phyloP scores from a whole-genome alignment of 805 yeast genomes.

The Metschnikowia dekortorum region DNA sequence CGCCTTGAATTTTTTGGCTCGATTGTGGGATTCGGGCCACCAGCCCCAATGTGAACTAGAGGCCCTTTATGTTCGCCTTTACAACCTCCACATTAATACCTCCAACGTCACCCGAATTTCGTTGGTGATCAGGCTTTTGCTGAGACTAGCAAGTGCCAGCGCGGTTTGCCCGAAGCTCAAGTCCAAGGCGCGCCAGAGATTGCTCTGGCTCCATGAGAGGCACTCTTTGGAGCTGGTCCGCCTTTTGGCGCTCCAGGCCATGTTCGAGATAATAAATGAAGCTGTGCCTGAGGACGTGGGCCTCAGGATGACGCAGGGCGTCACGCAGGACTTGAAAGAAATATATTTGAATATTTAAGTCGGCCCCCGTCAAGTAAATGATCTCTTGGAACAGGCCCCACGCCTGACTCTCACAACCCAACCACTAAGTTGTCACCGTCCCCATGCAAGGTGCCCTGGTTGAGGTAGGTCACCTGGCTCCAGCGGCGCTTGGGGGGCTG shows the following conservation, averaged over 20 bases:
- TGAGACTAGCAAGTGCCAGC: conserved; percentile 25
- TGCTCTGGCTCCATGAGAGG: conserved; percentile 24
- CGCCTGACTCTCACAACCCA: conserved; percentile 11
- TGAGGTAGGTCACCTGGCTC: conserved; percentile 17
- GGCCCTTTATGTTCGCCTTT: conserved; percentile 43
- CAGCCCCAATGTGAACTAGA: conserved; percentile 28
- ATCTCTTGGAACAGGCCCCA: too few species aligned
- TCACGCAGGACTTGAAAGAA: conserved; percentile 1
- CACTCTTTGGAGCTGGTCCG: conserved; percentile 34
- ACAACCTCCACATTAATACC: conserved; percentile 54
- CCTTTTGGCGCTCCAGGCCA: conserved; percentile 36
- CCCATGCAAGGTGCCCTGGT: conserved; percentile 18
- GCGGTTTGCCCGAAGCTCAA: conserved; percentile 1
- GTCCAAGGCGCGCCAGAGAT: conserved; percentile 15
- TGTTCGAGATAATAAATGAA: conserved; percentile 35
- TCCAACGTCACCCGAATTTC: conserved; percentile 34
- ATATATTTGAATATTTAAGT: not conserved
- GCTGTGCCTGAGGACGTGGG: not conserved
- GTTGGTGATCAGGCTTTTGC: conserved; percentile 42
- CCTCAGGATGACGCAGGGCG: not conserved
- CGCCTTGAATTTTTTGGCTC: conserved; percentile 29
- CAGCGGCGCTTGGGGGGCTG: conserved; percentile 15
- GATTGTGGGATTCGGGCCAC: conserved; percentile 37
- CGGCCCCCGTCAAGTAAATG: too few species aligned
- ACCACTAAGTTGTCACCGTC: conserved; percentile 19